These are phyloP conservation scores for Cytospora piceae DNA, from an alignment of 2,329 filamentous ascomycete genomes.

Conservation along the genomic window DNA sequence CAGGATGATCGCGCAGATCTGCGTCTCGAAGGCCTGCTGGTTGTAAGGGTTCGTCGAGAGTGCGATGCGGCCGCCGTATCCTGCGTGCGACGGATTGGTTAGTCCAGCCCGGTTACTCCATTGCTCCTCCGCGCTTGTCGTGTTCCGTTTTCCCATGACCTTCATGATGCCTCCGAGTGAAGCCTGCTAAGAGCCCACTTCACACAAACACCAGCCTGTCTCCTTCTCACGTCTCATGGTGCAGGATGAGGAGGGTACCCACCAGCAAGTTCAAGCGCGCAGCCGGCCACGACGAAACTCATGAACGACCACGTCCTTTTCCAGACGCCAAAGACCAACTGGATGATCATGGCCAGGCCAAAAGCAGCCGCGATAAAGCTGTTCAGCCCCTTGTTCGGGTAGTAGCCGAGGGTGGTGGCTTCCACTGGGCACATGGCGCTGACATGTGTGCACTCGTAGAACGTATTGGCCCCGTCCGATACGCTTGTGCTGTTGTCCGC, in stretches of 20 bases:
- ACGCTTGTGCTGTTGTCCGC: neutral
- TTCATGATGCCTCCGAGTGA: neutral
- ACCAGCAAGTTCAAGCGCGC: conserved; percentile 57
- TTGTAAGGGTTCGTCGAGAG: conserved; percentile 60
- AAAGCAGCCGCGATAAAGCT: conserved; percentile 57
- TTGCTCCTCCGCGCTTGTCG: neutral
- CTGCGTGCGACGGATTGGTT: conserved; percentile 38
- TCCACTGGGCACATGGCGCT: conserved; percentile 52
- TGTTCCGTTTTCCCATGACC: neutral
- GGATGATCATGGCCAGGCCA: conserved; percentile 46
- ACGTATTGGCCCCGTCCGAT: conserved; percentile 27
- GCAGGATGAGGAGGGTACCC: conserved; percentile 29
- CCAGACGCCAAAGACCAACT: conserved; percentile 50
- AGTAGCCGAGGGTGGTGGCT: conserved; percentile 59
- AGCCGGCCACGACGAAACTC: conserved; percentile 52
- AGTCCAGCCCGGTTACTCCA: neutral
- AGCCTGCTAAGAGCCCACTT: neutral
- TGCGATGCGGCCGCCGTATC: conserved; percentile 57
- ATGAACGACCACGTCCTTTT: conserved; percentile 61
- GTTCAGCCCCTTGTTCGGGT: conserved; percentile 59
- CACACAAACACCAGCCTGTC: neutral
- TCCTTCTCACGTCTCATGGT: neutral
- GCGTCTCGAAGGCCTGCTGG: conserved; percentile 57
- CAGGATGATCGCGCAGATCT: conserved; percentile 63
- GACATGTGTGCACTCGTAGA: conserved; percentile 45